Evolutionary conservation across 352 stramenopile species (phyloP), one percentile per base, ranked within the genome.

Genomic region (Pythium guiyangense): DNA sequence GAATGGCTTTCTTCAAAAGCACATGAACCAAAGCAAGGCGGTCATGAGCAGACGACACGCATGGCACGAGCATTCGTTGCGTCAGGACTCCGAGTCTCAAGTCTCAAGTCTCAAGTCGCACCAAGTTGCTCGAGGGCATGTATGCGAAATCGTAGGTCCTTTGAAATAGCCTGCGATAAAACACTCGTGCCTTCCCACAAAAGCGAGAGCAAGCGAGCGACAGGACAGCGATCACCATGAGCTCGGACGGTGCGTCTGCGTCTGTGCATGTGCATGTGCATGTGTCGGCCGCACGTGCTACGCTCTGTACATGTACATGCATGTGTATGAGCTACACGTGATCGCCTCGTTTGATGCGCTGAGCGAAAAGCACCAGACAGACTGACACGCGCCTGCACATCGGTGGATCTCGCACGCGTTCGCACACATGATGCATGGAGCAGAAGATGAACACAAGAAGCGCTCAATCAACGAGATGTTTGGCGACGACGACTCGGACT

Each of bases 381-480:
- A 42, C 42, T 25, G 11, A 27, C 17, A 31, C 17, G 3, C 39
- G 18, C 18, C 39, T 45, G 31, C 31, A 1, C 31, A 12, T 14
- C 6, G 29, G 40, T 43, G 40, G 5, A 34, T 54, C 31, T 37
- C 31, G 8, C n/a, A n/a, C 31, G 10, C 29, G 5, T 2, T 34
- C 31, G 18, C n/a, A 43, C 29, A 34, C 27, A n/a, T n/a, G n/a
- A n/a, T n/a, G n/a, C n/a, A 47, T 47, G n/a, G 18, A 15, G 43
- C 62, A 89, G 77, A 90, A 48, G 77, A 93, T 47, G 80, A 89
- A 59, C 77, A 74, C 57, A 91, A 90, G 72, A 93, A 91, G 71
- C 74, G 77, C 66, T 88, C 77, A 55, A 90, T 93, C 64, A 91
- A 90, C 59, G 84, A 93, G 60, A 93, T 93, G 84, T 93, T 93